phyloP scores from a whole-genome alignment of 495 filamentous ascomycete species.

The Hypomontagnella submonticulosa region DNA sequence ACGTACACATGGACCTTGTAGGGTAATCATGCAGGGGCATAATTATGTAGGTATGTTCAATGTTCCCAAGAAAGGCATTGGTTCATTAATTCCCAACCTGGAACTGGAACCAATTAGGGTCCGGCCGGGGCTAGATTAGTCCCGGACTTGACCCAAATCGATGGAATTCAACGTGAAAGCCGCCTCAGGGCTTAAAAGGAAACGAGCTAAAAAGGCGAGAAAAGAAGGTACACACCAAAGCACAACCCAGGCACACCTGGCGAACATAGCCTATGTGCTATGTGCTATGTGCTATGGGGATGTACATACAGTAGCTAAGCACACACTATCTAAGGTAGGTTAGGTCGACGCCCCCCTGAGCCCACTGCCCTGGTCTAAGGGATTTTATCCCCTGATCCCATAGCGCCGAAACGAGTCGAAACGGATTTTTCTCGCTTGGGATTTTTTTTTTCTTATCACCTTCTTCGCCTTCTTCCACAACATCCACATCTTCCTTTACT shows the following conservation, averaged over 20 bases:
- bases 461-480: conserved; percentile 31
- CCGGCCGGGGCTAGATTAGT: conserved; percentile 30
- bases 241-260: not conserved
- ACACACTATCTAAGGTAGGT: not conserved
- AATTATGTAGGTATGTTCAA: conserved; percentile 29
- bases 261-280: not conserved
- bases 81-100: conserved; percentile 21
- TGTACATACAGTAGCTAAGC: not conserved
- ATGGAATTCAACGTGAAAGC: conserved; percentile 32
- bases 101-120: conserved; percentile 21
- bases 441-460: conserved; percentile 14
- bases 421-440: conserved; percentile 27
- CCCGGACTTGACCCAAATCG: conserved; percentile 43
- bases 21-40: conserved; percentile 39
- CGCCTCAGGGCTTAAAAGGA: conserved; percentile 29
- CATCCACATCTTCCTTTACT: conserved; percentile 43
- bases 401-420: conserved; percentile 40
- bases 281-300: not conserved
- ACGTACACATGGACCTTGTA: conserved; percentile 29
- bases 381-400: conserved; percentile 38
- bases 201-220: conserved; percentile 10
- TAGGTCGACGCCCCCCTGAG: conserved; percentile 38
- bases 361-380: conserved; percentile 35
- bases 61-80: conserved; percentile 27
- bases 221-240: not conserved